Evolutionary conservation across 768 basidiomycete genomes (phyloP).

Genomic region (Cubamyces sp.): DNA sequence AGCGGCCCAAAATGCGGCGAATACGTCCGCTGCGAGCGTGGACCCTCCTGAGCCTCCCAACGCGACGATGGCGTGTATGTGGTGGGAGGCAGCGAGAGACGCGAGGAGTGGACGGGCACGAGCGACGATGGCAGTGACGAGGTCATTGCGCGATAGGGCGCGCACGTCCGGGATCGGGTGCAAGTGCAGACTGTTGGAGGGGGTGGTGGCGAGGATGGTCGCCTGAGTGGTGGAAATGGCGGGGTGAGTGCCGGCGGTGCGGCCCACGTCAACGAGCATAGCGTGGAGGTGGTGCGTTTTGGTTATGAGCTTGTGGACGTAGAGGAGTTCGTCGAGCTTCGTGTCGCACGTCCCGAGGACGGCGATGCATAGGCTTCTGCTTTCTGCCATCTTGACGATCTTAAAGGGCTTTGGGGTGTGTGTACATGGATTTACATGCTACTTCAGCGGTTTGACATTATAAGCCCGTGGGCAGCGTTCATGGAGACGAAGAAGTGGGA

Average conservation of each 20-base stretch:
- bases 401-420: too few species aligned
- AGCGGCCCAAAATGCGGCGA: too few species aligned
- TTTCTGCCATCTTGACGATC: too few species aligned
- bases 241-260: conserved; percentile 19
- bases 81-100: conserved; percentile 8
- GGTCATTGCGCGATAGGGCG: conserved; percentile 20
- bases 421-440: too few species aligned
- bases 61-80: conserved; percentile 21
- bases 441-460: too few species aligned
- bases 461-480: too few species aligned
- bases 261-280: conserved; percentile 28
- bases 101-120: conserved; percentile 15
- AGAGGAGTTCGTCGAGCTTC: conserved; percentile 28
- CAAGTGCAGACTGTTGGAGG: conserved; percentile 1
- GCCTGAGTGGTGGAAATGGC: conserved; percentile 21
- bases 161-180: conserved; percentile 14
- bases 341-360: conserved; percentile 31
- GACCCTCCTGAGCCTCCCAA: conserved; percentile 28
- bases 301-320: conserved; percentile 18
- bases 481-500: too few species aligned
- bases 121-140: conserved; percentile 20
- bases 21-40: conserved; percentile 25
- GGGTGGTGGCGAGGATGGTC: conserved; percentile 12
- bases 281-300: conserved; percentile 14
- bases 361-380: conserved; percentile 10